Evolutionary conservation across 805 yeast species (phyloP).

Genomic region (Zygoascus ofunaensis): DNA sequence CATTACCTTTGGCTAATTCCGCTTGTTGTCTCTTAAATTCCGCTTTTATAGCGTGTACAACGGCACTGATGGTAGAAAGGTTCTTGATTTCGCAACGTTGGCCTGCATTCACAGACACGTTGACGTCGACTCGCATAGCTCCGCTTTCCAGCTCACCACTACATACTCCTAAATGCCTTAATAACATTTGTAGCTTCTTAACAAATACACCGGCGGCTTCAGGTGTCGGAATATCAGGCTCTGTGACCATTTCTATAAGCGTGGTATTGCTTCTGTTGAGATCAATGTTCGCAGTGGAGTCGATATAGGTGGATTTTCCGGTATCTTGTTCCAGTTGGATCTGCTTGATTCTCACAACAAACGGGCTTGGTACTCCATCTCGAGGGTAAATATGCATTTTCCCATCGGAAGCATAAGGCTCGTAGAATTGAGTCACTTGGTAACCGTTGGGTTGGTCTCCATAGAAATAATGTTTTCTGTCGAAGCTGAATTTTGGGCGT

Average conservation of each 20-base stretch:
- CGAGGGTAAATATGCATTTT: conserved; percentile 37
- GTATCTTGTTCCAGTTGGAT: conserved; percentile 94
- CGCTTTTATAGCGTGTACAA: conserved; percentile 57
- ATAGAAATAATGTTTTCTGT: conserved; percentile 91
- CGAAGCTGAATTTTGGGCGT: conserved; percentile 56
- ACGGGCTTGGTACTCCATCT: conserved; percentile 40
- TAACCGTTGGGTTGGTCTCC: conserved; percentile 96
- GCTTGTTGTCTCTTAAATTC: conserved; percentile 66
- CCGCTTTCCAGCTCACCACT: conserved; percentile 91
- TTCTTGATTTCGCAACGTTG: conserved; percentile 84
- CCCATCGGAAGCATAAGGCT: conserved; percentile 72
- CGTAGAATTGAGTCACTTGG: conserved; percentile 84
- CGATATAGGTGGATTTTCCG: conserved; percentile 60
- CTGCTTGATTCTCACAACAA: conserved; percentile 62
- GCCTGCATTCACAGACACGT: conserved; percentile 63
- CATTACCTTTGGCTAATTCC: conserved; percentile 34
- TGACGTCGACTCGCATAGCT: conserved; percentile 91
- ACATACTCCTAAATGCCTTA: conserved; percentile 62
- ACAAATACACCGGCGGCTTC: conserved; percentile 70
- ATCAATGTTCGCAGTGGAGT: conserved; percentile 46
- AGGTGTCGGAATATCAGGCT: conserved; percentile 68
- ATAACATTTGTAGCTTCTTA: conserved; percentile 65
- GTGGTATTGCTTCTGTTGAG: conserved; percentile 80
- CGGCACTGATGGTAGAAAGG: conserved; percentile 74
- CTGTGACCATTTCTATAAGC: conserved; percentile 81